phyloP scores from a whole-genome alignment of 208 protist species.

The Crithidia bombi region DNA sequence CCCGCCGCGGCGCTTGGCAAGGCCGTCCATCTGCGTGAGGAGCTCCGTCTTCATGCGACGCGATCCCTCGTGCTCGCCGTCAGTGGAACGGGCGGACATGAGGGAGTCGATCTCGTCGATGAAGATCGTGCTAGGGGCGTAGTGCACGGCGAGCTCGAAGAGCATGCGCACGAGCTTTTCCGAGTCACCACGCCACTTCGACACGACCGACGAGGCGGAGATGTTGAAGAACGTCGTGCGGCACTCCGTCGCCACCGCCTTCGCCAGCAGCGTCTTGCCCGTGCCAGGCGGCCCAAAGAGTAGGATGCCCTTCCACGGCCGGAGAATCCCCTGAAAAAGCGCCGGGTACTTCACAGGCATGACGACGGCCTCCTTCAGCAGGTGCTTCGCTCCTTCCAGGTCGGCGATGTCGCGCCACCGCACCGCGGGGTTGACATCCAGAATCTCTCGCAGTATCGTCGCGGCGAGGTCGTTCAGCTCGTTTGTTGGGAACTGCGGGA shows the following conservation, averaged over 20 bases:
- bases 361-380: slow-evolving; percentile 94
- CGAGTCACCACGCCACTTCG: slow-evolving; percentile 98
- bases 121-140: slow-evolving; percentile 98
- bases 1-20: slow-evolving; percentile 75
- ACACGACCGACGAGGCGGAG: slow-evolving; percentile 94
- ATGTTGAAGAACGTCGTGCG: slow-evolving; percentile 99
- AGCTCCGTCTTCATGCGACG: slow-evolving; percentile 95
- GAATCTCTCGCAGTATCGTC: slow-evolving; percentile 85
- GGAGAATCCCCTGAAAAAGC: slow-evolving; percentile 91
- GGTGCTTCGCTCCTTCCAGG: slow-evolving; percentile 91
- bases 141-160: slow-evolving; percentile 94
- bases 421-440: slow-evolving; percentile 89
- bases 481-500: slow-evolving; percentile 75
- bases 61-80: slow-evolving; percentile 93
- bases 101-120: slow-evolving; percentile 99
- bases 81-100: slow-evolving; percentile 92
- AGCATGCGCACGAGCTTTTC: slow-evolving; percentile 97
- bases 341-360: slow-evolving; percentile 92
- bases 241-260: slow-evolving; percentile 96
- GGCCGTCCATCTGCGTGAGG: slow-evolving; percentile 93
- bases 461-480: slow-evolving; percentile 83
- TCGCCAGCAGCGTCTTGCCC: slow-evolving; percentile 98
- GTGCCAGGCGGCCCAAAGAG: slow-evolving; percentile 97
- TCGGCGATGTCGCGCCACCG: slow-evolving; percentile 93
- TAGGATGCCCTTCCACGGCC: slow-evolving; percentile 97